phyloP scores from a whole-genome alignment of 345 rosid species.

The Iberis pinnata region DNA sequence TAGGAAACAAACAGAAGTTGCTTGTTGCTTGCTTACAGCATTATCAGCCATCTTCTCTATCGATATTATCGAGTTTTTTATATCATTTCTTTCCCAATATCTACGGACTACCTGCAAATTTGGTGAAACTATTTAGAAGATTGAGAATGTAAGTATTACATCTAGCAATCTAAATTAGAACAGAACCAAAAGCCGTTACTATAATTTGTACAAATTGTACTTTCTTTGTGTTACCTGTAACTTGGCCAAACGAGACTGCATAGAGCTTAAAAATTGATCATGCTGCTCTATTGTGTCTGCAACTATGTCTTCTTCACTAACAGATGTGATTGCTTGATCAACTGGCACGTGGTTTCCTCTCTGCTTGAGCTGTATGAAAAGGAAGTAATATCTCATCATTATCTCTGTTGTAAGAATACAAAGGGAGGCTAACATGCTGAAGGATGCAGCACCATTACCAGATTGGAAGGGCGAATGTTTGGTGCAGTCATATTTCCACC shows the following conservation, averaged over 20 bases:
- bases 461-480: conserved; percentile 39
- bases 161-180: conserved; percentile 8
- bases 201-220: conserved; percentile 18
- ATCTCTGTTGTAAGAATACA: not conserved
- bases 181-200: conserved; percentile 7
- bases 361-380: conserved; percentile 44
- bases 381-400: conserved; percentile 10
- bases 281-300: conserved; percentile 70
- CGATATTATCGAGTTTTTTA: conserved; percentile 65
- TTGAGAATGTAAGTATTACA: conserved; percentile 2
- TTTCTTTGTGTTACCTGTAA: conserved; percentile 64
- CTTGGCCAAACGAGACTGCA: conserved; percentile 87
- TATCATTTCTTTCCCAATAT: conserved; percentile 83
- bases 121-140: conserved; percentile 23
- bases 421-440: not conserved
- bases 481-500: conserved; percentile 37
- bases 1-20: conserved; percentile 4
- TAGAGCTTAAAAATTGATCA: conserved; percentile 75
- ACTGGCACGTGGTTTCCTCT: conserved; percentile 45
- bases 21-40: conserved; percentile 75
- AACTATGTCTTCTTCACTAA: conserved; percentile 62
- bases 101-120: conserved; percentile 63
- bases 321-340: conserved; percentile 50
- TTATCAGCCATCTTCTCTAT: conserved; percentile 96
- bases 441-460: conserved; percentile 38